These are phyloP conservation scores for Scheffersomyces coipomensis DNA, from an alignment of 805 yeast genomes.

Conservation along the genomic window DNA sequence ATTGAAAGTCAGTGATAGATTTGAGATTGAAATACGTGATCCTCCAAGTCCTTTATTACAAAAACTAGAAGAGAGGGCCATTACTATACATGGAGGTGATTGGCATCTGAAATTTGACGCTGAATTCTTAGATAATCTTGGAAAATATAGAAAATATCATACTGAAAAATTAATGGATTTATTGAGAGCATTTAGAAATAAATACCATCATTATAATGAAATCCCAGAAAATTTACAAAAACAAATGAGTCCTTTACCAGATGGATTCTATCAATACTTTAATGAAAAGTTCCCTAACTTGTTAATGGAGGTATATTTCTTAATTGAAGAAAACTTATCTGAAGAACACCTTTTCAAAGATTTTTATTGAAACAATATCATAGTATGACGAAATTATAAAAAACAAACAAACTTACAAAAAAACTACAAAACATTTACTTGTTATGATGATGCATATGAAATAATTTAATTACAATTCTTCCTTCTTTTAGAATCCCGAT, in stretches of 20 bases:
- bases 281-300: slow-evolving; percentile 72
- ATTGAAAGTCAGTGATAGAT: slow-evolving; percentile 84
- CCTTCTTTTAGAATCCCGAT: background rate
- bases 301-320: slow-evolving; percentile 68
- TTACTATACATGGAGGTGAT: slow-evolving; percentile 53
- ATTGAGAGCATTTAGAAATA: slow-evolving; percentile 85
- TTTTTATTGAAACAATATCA: slow-evolving; percentile 25
- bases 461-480: too few relatives aligned
- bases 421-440: background rate
- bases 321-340: slow-evolving; percentile 55
- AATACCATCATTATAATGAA: slow-evolving; percentile 92
- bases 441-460: slow-evolving; percentile 10
- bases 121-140: slow-evolving; percentile 77
- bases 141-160: slow-evolving; percentile 87
- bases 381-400: too few relatives aligned
- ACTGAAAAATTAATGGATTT: slow-evolving; percentile 78
- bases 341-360: slow-evolving; percentile 60
- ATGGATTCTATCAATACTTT: slow-evolving; percentile 81
- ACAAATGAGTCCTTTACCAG: slow-evolving; percentile 77
- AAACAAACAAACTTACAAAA: background rate
- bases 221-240: slow-evolving; percentile 64
- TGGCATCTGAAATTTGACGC: slow-evolving; percentile 78
- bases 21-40: slow-evolving; percentile 80
- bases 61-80: slow-evolving; percentile 53
- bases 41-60: slow-evolving; percentile 65